Evolutionary conservation across 2,329 filamentous ascomycete genomes (phyloP), one percentile per base, ranked within the genome.

Genomic region (Xylariaceae sp.): DNA sequence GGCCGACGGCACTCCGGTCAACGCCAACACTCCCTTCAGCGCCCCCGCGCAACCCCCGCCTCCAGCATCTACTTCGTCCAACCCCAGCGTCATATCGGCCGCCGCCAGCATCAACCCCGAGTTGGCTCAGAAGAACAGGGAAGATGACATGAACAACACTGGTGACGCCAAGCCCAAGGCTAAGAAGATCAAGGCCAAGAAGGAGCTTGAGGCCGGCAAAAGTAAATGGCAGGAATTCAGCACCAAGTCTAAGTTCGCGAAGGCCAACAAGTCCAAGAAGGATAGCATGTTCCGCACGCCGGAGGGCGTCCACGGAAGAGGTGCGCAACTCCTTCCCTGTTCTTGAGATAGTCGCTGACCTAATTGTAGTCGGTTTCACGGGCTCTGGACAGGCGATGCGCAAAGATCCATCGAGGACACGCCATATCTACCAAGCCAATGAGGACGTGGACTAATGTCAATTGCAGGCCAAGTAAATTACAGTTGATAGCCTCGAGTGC

Each of bases 201-300:
- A 92, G 70, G 90, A 95, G 68, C 80, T 97, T 19, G 93, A 97
- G 74, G 89, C 86, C 57, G 87, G 88, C 66, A 96, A 96, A 77
- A 89, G 75, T 66, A 96, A 94, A 68, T 99, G 94, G 94, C 88
- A 97, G 68, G 89, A 95, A 58, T 99, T 96, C 71, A 88, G 85
- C 59, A 78, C 80, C 65, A 96, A 95, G 70, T 81, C 79, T 43
- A 92, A 90, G 67, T 76, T 83, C 58, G 82, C 77, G 59, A 87
- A 87, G 69, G 60, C 73, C 5, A 72, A 74, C 40, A 73, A 72
- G 48, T 70, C 69, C 19, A 93, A 93, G 75, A 96, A 96, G 73
- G 90, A 96, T 45, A 96, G 90, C 78, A 97, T 97, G 92, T 97
- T 97, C 70, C 86, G 92, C 43, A 97, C 92, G 2, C 90, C 91